phyloP scores from a whole-genome alignment of 352 stramenopile species.

The Plasmopara muralis region DNA sequence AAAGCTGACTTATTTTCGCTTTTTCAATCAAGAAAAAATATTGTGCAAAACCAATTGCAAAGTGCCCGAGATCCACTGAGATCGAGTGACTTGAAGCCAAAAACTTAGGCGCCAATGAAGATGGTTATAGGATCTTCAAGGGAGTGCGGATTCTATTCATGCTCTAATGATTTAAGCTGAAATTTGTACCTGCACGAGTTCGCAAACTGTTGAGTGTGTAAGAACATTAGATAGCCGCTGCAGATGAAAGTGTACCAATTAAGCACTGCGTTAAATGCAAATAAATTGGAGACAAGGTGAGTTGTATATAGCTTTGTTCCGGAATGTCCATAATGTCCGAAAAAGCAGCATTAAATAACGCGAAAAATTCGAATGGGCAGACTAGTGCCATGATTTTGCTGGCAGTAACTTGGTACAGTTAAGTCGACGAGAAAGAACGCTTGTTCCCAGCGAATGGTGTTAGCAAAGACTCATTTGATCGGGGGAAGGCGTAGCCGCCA shows the following conservation, averaged over 20 bases:
- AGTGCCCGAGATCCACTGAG: too few relatives aligned
- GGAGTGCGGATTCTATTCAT: conserved; percentile 1
- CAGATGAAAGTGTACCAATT: conserved; percentile 4
- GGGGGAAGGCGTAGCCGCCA: conserved; percentile 1
- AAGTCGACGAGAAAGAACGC: not conserved
- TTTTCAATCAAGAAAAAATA: too few relatives aligned
- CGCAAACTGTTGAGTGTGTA: not conserved
- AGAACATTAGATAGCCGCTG: conserved; percentile 3
- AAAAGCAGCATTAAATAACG: conserved; percentile 1
- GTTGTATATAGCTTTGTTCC: conserved; percentile 8
- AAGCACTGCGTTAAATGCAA: not conserved
- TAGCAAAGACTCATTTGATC: not conserved
- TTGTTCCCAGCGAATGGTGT: not conserved
- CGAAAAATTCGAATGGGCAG: conserved; percentile 5
- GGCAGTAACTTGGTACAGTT: not conserved
- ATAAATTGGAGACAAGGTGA: not conserved
- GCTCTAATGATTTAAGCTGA: not conserved
- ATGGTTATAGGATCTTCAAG: not conserved
- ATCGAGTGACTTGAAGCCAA: too few relatives aligned
- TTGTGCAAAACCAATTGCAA: too few relatives aligned
- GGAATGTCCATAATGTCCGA: conserved; percentile 8
- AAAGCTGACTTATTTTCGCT: too few relatives aligned
- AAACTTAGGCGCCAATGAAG: not conserved
- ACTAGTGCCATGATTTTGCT: not conserved
- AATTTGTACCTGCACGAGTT: not conserved